Evolutionary conservation across 75 land plant species (phyloP), one percentile per base, ranked within the genome.

Genomic region (Adiantum capillusveneris): DNA sequence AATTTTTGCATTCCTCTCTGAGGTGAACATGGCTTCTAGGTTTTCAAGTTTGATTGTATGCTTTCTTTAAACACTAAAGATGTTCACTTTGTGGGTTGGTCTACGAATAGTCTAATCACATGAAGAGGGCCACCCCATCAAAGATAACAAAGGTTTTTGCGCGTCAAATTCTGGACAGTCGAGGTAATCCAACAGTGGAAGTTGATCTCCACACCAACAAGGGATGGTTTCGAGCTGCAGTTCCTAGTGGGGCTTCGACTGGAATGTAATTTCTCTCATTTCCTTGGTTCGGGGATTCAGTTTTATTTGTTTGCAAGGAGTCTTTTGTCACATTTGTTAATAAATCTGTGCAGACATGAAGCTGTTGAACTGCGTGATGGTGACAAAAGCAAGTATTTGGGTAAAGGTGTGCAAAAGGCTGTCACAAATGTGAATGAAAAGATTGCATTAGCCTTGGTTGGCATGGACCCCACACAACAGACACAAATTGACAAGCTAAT

Each of bases 141-240:
- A 83, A 63, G 20, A 82, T 95, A 49, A 90, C 84, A 16, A 90
- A 80, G 81, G 46, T 90, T 14, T 84, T 76, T 48, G 99, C 92
- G 6, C 72, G 99, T 28, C 96, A 86, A 65, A 84, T 95, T 31
- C 51, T 95, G 7, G 99, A 95, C 62, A 90, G 99, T 54, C 66
- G 97, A 57, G 99, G 99, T 20, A 78, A 90, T 66, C 99, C 99
- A 6, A 95, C 99, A 19, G 88, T 95, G 42, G 99, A 95, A 70
- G 99, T 95, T 1, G 99, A 95, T 62, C 75, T 95, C 19, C 68
- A 65, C 57, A 90, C 96, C 17, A 78, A 80, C 58, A 95, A 90
- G 68, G 99, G 99, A 54, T 65, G 84, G 84, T 87, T 82, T 50
- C 85, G 97, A 27, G 91, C 97, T 36, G 82, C 99, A 19, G 88